Conservation (phyloP, 768 basidiomycete species). For the Tephrocybe sp. region DNA sequence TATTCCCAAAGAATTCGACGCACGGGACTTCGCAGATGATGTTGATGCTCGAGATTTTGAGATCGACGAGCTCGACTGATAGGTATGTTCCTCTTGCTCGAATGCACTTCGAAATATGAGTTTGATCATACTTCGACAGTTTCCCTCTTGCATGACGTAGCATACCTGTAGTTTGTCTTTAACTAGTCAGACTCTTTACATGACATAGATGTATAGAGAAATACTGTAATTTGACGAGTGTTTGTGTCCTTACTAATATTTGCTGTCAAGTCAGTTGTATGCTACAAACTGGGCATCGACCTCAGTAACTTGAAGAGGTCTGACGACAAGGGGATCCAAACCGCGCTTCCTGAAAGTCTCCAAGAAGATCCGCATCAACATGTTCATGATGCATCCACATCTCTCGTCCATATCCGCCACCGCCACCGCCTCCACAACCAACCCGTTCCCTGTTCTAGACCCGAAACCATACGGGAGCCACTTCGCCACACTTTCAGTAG, state of each 20-base stretch:
- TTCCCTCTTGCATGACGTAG: neutral
- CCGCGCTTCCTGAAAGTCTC: no score
- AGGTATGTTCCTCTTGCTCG: neutral
- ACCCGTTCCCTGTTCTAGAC: neutral
- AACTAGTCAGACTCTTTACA: slow-evolving; percentile 1
- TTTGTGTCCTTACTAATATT: no score
- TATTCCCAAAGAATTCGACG: neutral
- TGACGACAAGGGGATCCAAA: no score
- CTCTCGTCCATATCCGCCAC: neutral
- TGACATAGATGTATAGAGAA: no score
- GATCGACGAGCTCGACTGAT: slow-evolving; percentile 11
- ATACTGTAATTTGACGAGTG: no score
- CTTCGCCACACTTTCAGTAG: neutral
- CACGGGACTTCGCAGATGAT: neutral
- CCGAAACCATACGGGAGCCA: neutral
- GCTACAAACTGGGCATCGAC: no score
- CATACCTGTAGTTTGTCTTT: no score
- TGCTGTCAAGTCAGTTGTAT: no score
- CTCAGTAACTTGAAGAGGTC: no score
- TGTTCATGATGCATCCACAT: neutral
- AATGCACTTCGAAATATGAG: neutral
- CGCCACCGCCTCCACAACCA: neutral
- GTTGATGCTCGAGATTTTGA: neutral
- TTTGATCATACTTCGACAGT: neutral
- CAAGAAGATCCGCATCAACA: neutral